Percentiles rank a stretch among this genome's conserved stretches.
Conservation (phyloP, 805 yeast genomes). For the Metschnikowia shivogae region DNA sequence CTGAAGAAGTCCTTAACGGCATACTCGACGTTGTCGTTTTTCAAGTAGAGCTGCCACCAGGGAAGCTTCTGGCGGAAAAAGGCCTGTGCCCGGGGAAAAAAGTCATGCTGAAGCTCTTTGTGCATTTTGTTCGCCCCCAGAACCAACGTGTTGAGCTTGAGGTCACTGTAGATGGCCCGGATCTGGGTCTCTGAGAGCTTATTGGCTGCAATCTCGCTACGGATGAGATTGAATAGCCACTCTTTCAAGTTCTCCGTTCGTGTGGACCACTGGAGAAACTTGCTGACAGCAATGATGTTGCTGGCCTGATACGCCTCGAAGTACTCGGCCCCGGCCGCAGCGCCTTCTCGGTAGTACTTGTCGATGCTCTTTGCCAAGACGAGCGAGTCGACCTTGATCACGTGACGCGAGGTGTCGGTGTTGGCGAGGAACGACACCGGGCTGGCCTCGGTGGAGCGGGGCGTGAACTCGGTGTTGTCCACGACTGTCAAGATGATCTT, state of each 20-base stretch:
- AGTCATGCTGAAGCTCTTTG: slow-evolving; percentile 31
- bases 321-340: slow-evolving; percentile 29
- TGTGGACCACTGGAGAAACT: slow-evolving; percentile 27
- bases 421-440: slow-evolving; percentile 20
- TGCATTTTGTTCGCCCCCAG: slow-evolving; percentile 31
- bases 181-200: slow-evolving; percentile 17
- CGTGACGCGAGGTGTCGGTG: slow-evolving; percentile 18
- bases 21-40: slow-evolving; percentile 42
- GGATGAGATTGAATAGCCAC: slow-evolving; percentile 20
- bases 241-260: slow-evolving; percentile 21
- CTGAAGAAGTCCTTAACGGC: slow-evolving; percentile 37
- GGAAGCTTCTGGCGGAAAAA: slow-evolving; percentile 29
- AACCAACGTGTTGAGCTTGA: slow-evolving; percentile 23
- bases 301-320: slow-evolving; percentile 29
- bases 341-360: slow-evolving; percentile 27
- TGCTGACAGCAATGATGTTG: slow-evolving; percentile 32
- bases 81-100: slow-evolving; percentile 28
- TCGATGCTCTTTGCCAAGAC: slow-evolving; percentile 27
- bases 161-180: slow-evolving; percentile 16
- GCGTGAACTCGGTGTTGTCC: slow-evolving; percentile 37
- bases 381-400: slow-evolving; percentile 31
- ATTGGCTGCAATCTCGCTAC: slow-evolving; percentile 11
- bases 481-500: slow-evolving; percentile 32
- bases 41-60: slow-evolving; percentile 42
- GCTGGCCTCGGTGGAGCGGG: slow-evolving; percentile 29